Evolutionary conservation across 257 asterid genomes (phyloP), one percentile per base, ranked within the genome.

Genomic region (Capsicum chinense): DNA sequence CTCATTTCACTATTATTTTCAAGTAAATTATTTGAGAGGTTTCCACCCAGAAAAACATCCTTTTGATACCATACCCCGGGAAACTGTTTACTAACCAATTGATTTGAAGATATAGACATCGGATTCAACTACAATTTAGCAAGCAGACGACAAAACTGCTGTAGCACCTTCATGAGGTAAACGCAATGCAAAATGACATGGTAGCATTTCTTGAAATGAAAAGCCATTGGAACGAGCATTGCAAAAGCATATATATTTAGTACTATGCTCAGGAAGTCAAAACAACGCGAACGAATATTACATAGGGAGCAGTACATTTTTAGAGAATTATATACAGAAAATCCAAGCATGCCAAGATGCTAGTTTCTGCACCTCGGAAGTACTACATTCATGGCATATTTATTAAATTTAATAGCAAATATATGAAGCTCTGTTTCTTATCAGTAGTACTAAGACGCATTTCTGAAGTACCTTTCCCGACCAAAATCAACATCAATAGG

Each of bases 351-450:
- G 64, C 44, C 47, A 54, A 52, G 26, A 78, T 74, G 62, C 64
- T 78, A 78, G 50, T 78, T 78, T 78, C 26, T 54, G 26, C 48
- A 78, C 81, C 50, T 78, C 26, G 81, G 81, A 26, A 54, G 26
- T 54, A 54, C 60, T 26, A 76, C 81, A 54, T 52, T 26, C 64
- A 26, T 1, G 15, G 4, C 26, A 14, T 54, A 14, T 26, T 52
- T 14, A 4, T 15, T 13, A 76, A 76, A 52, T 21, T 52, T 21
- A 76, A 50, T 67, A 39, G 62, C 44, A 26, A 7, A 50, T 14
- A 78, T 39, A 15, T 54, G 81, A 54, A 50, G 44, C 62, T 50
- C 79, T 50, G 80, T 19, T 12, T 19, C 3, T 21, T 54, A 52
- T 14, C 19, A 15, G 64, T 52, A 78, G 5, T 78, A 78, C 50